Base-by-base conservation (phyloP, 1,139 yeast species). In the Yamadazyma dushanensis region DNA sequence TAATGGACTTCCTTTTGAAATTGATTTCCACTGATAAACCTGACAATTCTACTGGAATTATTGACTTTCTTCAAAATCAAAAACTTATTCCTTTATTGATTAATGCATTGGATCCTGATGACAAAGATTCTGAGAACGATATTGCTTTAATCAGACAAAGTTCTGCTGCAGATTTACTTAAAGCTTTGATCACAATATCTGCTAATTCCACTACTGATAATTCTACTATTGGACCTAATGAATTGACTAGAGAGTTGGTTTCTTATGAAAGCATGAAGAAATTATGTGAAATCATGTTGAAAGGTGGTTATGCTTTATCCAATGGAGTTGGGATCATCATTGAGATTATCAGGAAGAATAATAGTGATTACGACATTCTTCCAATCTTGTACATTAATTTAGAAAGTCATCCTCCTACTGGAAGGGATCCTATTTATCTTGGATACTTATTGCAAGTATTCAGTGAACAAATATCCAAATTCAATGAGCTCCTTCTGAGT, bases 281-380 rank as follows among this genome's bases (percentile, higher is more conserved):
- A 39, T 66, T 92, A 32, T 86, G 94, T 35, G 61, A 76, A n/a
- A 76, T 85, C 49, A 94, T 94, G 98, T 70, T 90, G 16, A 67
- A 78, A 45, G 97, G 97, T 13, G 96, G 97, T 4, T 83, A 90
- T 31, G 94, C 96, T 4, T 71, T 92, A 52, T 87, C 96, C 23
- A 92, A 92, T 47, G 97, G 97, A 39, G 98, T 92, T 22, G 97
- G 97, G 5, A 89, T 92, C 33, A 83, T 92, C 37, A 92, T 92
- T 55, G 98, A 92, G 59, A 83, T 92, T 41, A 94, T 94, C 47
- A 76, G 99, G 49, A 92, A 92, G 57, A 92, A 92, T 60, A 94
- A 92, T 58, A 87, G 96, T 1, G 98, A 92, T 59, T 92, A 92
- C 58, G 98, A 92, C 62, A 78, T 83, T 39, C 83, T 88, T 34